These are phyloP conservation scores for Quercus aquifolioides DNA, from an alignment of 306 rosid genomes.

Conservation along the genomic window DNA sequence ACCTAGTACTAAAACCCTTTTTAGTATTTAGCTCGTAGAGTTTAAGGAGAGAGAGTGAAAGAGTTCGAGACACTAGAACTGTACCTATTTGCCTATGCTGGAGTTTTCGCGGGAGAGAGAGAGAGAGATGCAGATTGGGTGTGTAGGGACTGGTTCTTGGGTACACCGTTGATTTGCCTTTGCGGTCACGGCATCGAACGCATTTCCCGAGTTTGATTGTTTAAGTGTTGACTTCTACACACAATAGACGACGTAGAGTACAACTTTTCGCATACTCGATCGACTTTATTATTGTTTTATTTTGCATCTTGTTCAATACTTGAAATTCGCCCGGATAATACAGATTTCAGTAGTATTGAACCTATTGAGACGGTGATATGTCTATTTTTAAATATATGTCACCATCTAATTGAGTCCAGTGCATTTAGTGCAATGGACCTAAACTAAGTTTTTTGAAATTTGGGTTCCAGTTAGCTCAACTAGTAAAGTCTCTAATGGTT, in stretches of 20 bases:
- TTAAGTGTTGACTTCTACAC: too few relatives aligned
- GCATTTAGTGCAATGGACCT: fast-evolving
- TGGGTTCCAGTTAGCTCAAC: too few relatives aligned
- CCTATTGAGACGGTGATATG: too few relatives aligned
- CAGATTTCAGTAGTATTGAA: too few relatives aligned
- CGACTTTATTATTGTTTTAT: too few relatives aligned
- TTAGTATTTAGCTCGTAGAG: not conserved
- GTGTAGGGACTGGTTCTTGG: not conserved
- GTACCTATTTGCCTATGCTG: not conserved
- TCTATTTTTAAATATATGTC: too few relatives aligned
- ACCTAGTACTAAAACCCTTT: not conserved
- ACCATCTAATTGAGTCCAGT: fast-evolving
- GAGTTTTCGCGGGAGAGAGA: conserved; percentile 25
- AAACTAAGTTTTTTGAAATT: fast-evolving
- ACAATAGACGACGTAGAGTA: too few relatives aligned
- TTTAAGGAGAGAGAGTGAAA: not conserved
- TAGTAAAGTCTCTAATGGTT: too few relatives aligned
- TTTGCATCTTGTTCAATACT: too few relatives aligned
- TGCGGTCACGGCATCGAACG: too few relatives aligned
- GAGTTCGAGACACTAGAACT: not conserved
- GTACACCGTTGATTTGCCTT: not conserved
- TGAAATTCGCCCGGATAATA: too few relatives aligned
- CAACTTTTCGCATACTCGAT: too few relatives aligned
- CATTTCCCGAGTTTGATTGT: not conserved
- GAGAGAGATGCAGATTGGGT: not conserved